Evolutionary conservation across 768 basidiomycete species (phyloP).

Genomic region (Boletus vinaceobasis): DNA sequence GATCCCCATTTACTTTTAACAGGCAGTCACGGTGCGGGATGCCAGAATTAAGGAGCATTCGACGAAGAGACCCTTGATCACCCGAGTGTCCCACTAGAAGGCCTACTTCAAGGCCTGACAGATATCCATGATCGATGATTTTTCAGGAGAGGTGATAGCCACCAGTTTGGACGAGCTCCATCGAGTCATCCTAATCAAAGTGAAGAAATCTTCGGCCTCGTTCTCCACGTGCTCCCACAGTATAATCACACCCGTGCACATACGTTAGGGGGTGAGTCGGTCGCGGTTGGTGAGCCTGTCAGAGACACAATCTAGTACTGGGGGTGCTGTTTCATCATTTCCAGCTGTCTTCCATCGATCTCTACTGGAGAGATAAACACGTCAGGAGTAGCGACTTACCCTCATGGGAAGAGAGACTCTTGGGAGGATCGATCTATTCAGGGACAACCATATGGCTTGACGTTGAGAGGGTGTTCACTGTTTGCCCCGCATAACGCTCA

Average conservation of each 20-base stretch:
- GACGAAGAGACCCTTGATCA: neutral
- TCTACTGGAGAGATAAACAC: neutral
- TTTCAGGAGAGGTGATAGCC: neutral
- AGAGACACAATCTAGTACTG: neutral
- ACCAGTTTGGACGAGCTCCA: neutral
- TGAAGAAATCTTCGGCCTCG: neutral
- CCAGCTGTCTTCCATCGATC: neutral
- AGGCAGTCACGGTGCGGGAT: neutral
- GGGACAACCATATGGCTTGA: neutral
- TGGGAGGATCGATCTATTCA: neutral
- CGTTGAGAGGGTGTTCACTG: neutral
- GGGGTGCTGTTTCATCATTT: neutral
- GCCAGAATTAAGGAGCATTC: neutral
- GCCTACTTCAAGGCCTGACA: neutral
- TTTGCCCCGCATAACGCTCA: neutral
- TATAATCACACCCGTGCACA: neutral
- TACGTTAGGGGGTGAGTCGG: neutral
- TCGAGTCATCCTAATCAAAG: neutral
- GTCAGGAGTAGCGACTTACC: neutral
- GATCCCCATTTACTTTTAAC: neutral
- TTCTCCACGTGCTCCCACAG: neutral
- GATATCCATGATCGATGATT: neutral
- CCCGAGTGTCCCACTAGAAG: neutral
- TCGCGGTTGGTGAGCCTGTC: neutral
- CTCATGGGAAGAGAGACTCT: neutral